phyloP scores from a whole-genome alignment of 306 rosid species.

The Betula pendula region DNA sequence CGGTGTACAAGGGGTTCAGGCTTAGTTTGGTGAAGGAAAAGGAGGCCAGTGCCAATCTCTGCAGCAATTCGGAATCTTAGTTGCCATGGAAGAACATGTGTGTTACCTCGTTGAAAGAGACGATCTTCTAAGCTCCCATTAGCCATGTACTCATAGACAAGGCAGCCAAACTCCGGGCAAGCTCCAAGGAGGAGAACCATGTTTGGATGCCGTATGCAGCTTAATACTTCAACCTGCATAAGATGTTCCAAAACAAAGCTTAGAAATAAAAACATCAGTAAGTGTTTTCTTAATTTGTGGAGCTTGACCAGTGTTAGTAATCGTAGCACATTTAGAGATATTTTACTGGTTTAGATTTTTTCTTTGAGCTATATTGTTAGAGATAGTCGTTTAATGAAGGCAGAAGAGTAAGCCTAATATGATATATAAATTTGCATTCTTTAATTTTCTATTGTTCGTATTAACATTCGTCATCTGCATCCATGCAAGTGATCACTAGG shows the following conservation, averaged over 20 bases:
- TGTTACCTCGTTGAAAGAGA: conserved; percentile 53
- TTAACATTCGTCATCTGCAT: no score
- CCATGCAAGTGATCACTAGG: no score
- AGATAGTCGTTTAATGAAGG: no score
- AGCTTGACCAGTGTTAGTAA: no score
- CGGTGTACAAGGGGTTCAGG: conserved; percentile 96
- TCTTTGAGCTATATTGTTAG: no score
- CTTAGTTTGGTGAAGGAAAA: conserved; percentile 76
- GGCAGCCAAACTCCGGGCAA: conserved; percentile 79
- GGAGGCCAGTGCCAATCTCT: conserved; percentile 79
- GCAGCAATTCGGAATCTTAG: conserved; percentile 76
- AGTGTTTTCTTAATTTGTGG: neutral
- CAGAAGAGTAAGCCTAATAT: no score
- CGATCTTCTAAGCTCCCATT: conserved; percentile 90
- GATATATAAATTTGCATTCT: no score
- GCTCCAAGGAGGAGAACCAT: conserved; percentile 95
- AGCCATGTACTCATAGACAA: conserved; percentile 84
- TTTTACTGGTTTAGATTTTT: no score
- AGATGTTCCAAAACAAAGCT: conserved; percentile 4
- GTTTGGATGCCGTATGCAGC: conserved; percentile 88
- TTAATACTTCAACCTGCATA: conserved; percentile 68
- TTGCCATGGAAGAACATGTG: conserved; percentile 71
- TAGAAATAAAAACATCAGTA: neutral
- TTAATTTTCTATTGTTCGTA: no score
- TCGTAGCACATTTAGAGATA: no score